These are phyloP conservation scores for Pilobolus umbonatus DNA, from an alignment of 192 early-diverging fungal species.

Conservation along the genomic window DNA sequence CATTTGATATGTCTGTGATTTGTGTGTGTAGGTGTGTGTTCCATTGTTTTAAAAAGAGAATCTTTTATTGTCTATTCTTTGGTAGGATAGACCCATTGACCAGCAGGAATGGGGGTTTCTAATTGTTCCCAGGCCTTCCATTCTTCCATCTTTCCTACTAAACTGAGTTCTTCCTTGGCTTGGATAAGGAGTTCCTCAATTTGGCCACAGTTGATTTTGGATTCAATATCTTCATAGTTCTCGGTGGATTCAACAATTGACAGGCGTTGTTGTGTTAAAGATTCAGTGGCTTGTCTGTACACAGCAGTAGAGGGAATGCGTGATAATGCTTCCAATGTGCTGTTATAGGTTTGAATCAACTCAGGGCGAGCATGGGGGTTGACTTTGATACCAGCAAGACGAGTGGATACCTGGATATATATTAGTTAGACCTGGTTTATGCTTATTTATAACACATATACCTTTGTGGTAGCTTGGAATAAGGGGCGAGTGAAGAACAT, in stretches of 20 bases:
- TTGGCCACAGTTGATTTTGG: conserved; percentile 71
- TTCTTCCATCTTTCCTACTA: conserved; percentile 80
- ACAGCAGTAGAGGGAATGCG: conserved; percentile 71
- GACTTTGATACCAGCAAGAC: conserved; percentile 80
- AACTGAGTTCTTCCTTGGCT: conserved; percentile 83
- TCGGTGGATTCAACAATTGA: conserved; percentile 69
- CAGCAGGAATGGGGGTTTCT: conserved; percentile 68
- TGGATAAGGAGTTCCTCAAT: conserved; percentile 90
- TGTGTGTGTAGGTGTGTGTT: no score
- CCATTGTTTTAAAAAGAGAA: no score
- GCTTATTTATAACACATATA: conserved; percentile 1
- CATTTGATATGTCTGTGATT: no score
- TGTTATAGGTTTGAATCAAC: conserved; percentile 78
- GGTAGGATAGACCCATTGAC: conserved; percentile 73
- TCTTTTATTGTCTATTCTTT: conserved; percentile 4
- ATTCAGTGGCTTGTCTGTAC: conserved; percentile 78
- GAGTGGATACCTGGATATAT: conserved; percentile 56
- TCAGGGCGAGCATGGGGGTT: conserved; percentile 83
- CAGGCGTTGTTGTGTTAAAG: conserved; percentile 73
- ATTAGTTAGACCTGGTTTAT: not conserved
- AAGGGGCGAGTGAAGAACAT: conserved; percentile 34
- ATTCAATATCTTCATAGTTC: conserved; percentile 73
- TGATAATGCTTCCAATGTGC: conserved; percentile 65
- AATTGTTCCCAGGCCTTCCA: conserved; percentile 80
- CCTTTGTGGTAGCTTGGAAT: conserved; percentile 34